Base-by-base conservation (phyloP, 2,329 filamentous ascomycete species). In the Erysiphe pisi region DNA sequence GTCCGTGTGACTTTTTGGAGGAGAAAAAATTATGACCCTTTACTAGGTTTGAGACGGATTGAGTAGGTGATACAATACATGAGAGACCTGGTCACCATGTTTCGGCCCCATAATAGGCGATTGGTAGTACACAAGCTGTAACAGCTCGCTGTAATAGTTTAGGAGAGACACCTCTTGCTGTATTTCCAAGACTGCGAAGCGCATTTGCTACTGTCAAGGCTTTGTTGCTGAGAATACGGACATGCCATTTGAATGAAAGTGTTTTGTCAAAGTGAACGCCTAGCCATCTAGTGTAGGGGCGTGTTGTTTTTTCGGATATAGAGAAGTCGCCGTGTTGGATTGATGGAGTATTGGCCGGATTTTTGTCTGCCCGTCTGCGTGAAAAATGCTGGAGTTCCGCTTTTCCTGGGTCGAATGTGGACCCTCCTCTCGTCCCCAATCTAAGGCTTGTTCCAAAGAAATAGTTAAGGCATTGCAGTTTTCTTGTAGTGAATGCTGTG, bases 341-440 rank as follows among this genome's bases (percentile, higher is more conserved):
- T 0, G n/a, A 0, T 25, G 70, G 70, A 22, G n/a, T 74, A 3
- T 25, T 74, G 7, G 25, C 45, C 9, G 70, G 43, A 49, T 74
- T 6, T 6, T 36, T 36, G 31, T 36, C 31, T 36, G 31, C 31
- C 6, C 31, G 31, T 36, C 31, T 36, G 31, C 31, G 31, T 36
- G 31, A 36, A 36, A 36, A 36, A 36, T 36, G 31, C 31, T 36
- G 31, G 31, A 74, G 70, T 52, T 52, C 70, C 36, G 70, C n/a
- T 22, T 74, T 49, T 25, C 70, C 70, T 49, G 70, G 45, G n/a
- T 74, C 70, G 12, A 74, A 74, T 31, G 70, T 74, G 9, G 49
- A 1, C 40, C 70, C 36, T 74, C 70, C 45, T 52, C 70, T 52
- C 4, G 40, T 28, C 70, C 40, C 70, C 70, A 74, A 52, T 47